These are phyloP conservation scores for Neurospora sp. DNA, from an alignment of 495 filamentous ascomycete species.

Conservation along the genomic window DNA sequence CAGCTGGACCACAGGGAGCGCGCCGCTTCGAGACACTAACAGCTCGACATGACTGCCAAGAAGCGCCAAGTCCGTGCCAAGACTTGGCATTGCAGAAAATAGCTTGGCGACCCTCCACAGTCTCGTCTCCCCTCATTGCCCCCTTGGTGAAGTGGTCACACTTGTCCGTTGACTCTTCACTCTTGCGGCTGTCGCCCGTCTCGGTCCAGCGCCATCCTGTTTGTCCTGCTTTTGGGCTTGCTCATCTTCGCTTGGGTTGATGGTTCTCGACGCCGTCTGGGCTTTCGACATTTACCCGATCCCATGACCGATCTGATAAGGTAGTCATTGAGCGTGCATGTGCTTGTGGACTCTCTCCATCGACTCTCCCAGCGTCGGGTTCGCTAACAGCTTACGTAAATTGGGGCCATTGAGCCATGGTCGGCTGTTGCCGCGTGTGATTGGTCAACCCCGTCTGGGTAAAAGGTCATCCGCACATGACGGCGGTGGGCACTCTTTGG, in stretches of 20 bases:
- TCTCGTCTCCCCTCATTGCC: background rate
- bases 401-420: background rate
- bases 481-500: background rate
- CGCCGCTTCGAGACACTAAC: constrained; percentile 9
- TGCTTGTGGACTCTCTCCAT: background rate
- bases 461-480: background rate
- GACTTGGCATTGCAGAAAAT: constrained; percentile 22
- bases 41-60: constrained; percentile 15
- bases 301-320: background rate
- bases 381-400: background rate
- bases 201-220: background rate
- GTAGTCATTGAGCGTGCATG: background rate
- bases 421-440: background rate
- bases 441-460: background rate
- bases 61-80: constrained; percentile 21
- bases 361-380: background rate
- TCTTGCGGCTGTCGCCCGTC: background rate
- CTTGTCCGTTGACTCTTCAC: background rate
- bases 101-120: constrained; percentile 17
- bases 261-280: background rate
- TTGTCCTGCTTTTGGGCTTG: background rate
- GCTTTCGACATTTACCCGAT: background rate
- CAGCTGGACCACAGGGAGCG: background rate
- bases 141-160: background rate
- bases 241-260: background rate